phyloP scores from a whole-genome alignment of 441 rosid species.

The Bocquillonia castaneifolia region DNA sequence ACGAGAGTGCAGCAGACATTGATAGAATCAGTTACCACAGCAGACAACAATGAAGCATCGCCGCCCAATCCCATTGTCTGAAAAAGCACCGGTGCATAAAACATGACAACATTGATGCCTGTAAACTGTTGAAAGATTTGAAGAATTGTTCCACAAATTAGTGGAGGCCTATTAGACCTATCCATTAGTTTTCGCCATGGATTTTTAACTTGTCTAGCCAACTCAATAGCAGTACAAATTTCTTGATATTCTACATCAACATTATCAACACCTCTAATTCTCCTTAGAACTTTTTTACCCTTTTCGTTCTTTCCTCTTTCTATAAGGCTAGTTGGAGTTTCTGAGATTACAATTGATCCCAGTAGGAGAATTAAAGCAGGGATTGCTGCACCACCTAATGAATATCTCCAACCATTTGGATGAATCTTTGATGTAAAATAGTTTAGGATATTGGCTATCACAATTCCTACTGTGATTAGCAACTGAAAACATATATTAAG shows the following conservation, averaged over 20 bases:
- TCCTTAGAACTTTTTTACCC: slow-evolving; percentile 33
- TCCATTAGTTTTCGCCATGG: slow-evolving; percentile 44
- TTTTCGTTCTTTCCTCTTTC: slow-evolving; percentile 44
- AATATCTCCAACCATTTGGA: slow-evolving; percentile 54
- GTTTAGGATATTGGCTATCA: slow-evolving; percentile 48
- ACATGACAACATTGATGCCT: slow-evolving; percentile 73
- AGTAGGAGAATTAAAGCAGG: slow-evolving; percentile 53
- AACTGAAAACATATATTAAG: slow-evolving; percentile 56
- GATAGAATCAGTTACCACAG: slow-evolving; percentile 45
- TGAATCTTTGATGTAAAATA: slow-evolving; percentile 36
- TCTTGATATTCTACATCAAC: slow-evolving; percentile 44
- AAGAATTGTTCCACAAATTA: slow-evolving; percentile 42
- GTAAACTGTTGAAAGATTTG: slow-evolving; percentile 75
- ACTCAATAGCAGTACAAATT: slow-evolving; percentile 40
- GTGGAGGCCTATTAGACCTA: slow-evolving; percentile 36
- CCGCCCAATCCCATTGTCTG: slow-evolving; percentile 64
- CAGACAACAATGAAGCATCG: slow-evolving; percentile 44
- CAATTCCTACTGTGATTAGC: slow-evolving; percentile 58
- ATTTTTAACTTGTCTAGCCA: slow-evolving; percentile 34
- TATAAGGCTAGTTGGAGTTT: slow-evolving; percentile 61
- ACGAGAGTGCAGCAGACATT: slow-evolving; percentile 38
- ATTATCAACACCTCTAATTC: slow-evolving; percentile 47
- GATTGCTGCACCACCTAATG: slow-evolving; percentile 53
- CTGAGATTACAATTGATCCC: slow-evolving; percentile 51
- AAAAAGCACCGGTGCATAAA: slow-evolving; percentile 70